Conservation (phyloP, 2,329 filamentous ascomycete genomes). For the Bretziella fagacearum region DNA sequence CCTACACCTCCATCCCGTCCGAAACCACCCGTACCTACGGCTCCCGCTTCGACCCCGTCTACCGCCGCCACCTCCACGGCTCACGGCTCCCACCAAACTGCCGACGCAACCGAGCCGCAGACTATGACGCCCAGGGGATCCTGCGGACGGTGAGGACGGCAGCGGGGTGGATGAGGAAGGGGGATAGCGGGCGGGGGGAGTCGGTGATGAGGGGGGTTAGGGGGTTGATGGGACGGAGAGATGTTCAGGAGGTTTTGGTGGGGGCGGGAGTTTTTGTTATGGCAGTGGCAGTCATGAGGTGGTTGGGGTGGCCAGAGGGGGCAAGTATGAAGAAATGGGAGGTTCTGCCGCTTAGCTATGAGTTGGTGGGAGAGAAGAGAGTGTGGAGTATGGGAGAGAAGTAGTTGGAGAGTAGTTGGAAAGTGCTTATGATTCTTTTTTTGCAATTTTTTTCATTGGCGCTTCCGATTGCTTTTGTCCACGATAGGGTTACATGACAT, state of each 20-base stretch:
- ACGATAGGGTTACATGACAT: background rate
- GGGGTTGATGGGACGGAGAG: background rate
- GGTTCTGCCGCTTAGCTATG: conserved; percentile 9
- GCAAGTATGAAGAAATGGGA: background rate
- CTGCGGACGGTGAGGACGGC: background rate
- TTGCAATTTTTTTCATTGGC: background rate
- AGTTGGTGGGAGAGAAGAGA: background rate
- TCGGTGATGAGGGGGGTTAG: background rate
- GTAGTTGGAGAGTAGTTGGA: background rate
- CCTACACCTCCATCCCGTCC: background rate
- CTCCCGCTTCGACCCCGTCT: conserved; percentile 5
- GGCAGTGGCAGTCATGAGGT: background rate
- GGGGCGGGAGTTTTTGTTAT: conserved; percentile 1
- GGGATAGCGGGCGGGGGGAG: background rate
- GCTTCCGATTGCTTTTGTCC: background rate
- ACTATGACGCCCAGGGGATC: conserved; percentile 1
- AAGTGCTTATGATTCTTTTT: too few relatives aligned
- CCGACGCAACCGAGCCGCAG: too few relatives aligned
- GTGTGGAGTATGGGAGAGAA: background rate
- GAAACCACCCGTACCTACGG: background rate
- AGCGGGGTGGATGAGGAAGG: too few relatives aligned
- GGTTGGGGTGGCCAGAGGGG: background rate
- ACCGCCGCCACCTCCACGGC: background rate
- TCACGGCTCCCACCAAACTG: too few relatives aligned
- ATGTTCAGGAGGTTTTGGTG: conserved; percentile 3